A percentile compares a stretch with the other conserved stretches of the same genome.
Evolutionary conservation across 352 stramenopile genomes (phyloP).

Genomic region (Peronosclerospora sorghi): DNA sequence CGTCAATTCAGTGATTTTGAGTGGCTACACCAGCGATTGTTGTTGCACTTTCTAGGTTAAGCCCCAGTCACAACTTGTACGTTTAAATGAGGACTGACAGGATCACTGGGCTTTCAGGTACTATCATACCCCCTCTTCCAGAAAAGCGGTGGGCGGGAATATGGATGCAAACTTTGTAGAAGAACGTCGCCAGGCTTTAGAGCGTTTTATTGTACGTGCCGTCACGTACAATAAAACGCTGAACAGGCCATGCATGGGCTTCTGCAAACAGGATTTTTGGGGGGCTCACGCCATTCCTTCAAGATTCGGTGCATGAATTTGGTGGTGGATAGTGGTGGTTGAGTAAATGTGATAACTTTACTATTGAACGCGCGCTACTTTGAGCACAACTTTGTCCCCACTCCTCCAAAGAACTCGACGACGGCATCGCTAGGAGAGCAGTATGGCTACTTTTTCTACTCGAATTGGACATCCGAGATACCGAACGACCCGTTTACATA

Average conservation of each 20-base stretch:
- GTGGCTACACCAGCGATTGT: slow-evolving; percentile 77
- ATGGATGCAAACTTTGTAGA: slow-evolving; percentile 86
- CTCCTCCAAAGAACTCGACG: slow-evolving; percentile 16
- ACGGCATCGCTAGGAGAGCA: slow-evolving; percentile 22
- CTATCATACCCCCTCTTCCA: slow-evolving; percentile 82
- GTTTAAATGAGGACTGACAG: background rate
- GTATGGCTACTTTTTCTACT: slow-evolving; percentile 60
- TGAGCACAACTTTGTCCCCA: slow-evolving; percentile 37
- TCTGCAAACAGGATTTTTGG: too few relatives aligned
- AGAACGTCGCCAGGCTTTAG: slow-evolving; percentile 73
- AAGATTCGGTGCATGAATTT: too few relatives aligned
- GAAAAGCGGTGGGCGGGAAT: slow-evolving; percentile 81
- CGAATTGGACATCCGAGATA: slow-evolving; percentile 55
- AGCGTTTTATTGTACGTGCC: slow-evolving; percentile 79
- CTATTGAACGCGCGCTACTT: too few relatives aligned
- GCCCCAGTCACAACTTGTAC: background rate
- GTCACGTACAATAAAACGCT: slow-evolving; percentile 79
- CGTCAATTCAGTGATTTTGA: slow-evolving; percentile 85
- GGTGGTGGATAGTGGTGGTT: too few relatives aligned
- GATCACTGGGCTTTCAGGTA: slow-evolving; percentile 24
- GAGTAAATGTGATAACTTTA: too few relatives aligned
- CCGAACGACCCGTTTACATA: slow-evolving; percentile 36
- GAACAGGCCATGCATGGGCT: slow-evolving; percentile 70
- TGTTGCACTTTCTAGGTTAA: slow-evolving; percentile 65
- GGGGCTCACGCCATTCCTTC: too few relatives aligned